Evolutionary conservation across 768 basidiomycete species (phyloP), one percentile per base, ranked within the genome.

Genomic region (Postia placenta): DNA sequence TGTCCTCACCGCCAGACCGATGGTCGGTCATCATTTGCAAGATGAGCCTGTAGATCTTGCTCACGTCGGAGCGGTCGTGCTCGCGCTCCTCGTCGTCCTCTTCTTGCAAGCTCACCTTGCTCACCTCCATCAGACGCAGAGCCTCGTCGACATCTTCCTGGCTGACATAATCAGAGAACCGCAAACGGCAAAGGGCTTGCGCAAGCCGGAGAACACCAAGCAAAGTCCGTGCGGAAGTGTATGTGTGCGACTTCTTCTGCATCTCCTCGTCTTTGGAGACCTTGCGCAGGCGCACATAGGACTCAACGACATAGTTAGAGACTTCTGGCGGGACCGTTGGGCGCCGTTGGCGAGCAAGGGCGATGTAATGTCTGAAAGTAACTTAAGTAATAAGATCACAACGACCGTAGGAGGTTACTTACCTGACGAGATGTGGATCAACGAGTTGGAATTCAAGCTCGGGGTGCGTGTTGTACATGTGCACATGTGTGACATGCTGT

Each of bases 401-500:
- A 36, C 33, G 11, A 27, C 9, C 43, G 2, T 37, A 7, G 39
- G 33, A 17, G 19, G 15, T n/a, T 25, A 57, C 75, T 48, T 49
- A 93, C 92, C 92, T 83, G 84, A 99, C 92, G 51, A 94, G 69
- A 15, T 77, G 72, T 7, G 95, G 92, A 37, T 92, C 84, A 28
- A 98, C 77, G 33, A 92, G 80, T 39, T 95, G 92, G 59, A 80
- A 73, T 39, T 88, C 87, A 37, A 95, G 75, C 45, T 82, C 79
- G 2, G 96, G 96, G 60, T 97, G 95, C 11, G 73, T 73, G 52
- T 87, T 92, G 69, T 92, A 78, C 96, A 98, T 98, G 65, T 99
- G 96, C 20, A 99, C 96, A 61, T 93, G 85, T 1, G 96, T 96
- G 57, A 99, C 92, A 69, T 99, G 96, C 64, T 93, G 85, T 12